Evolutionary conservation across 2,329 filamentous ascomycete genomes (phyloP).

Genomic region (Nemania bipapillata): DNA sequence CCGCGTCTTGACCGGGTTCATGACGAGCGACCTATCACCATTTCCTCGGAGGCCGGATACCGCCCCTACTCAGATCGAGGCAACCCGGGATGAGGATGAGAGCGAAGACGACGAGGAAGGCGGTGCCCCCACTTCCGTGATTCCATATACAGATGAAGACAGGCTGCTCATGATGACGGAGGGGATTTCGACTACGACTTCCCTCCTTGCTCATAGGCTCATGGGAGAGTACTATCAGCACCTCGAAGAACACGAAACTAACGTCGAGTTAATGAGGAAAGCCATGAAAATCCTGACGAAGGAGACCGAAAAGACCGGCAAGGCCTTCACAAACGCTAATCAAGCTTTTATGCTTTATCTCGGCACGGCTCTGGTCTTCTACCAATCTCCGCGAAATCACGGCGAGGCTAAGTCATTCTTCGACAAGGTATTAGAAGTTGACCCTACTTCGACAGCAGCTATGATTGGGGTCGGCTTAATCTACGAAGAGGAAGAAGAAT

Average conservation of each 20-base stretch:
- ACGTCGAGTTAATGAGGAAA: conserved; percentile 81
- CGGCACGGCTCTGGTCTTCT: conserved; percentile 87
- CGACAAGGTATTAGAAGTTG: conserved; percentile 79
- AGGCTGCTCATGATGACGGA: conserved; percentile 83
- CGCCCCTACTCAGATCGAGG: conserved; percentile 34
- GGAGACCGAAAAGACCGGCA: conserved; percentile 73
- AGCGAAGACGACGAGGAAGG: conserved; percentile 69
- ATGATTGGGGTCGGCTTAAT: conserved; percentile 92
- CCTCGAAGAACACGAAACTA: conserved; percentile 84
- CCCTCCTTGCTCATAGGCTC: conserved; percentile 83
- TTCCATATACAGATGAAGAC: conserved; percentile 78
- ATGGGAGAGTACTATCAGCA: conserved; percentile 85
- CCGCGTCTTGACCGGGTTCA: conserved; percentile 82
- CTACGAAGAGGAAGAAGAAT: conserved; percentile 92
- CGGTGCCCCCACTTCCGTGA: conserved; percentile 63
- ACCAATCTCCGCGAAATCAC: conserved; percentile 90
- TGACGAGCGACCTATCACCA: conserved; percentile 85
- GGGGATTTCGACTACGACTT: conserved; percentile 73
- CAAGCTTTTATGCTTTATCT: conserved; percentile 82
- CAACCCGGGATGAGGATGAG: conserved; percentile 57
- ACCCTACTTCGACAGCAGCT: conserved; percentile 79
- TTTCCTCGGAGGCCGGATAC: conserved; percentile 65
- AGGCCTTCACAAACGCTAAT: conserved; percentile 73
- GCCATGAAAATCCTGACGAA: conserved; percentile 70
- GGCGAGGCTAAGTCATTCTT: conserved; percentile 88